Evolutionary conservation across 345 rosid species (phyloP), one percentile per base, ranked within the genome.

Genomic region (Citrus glauca): DNA sequence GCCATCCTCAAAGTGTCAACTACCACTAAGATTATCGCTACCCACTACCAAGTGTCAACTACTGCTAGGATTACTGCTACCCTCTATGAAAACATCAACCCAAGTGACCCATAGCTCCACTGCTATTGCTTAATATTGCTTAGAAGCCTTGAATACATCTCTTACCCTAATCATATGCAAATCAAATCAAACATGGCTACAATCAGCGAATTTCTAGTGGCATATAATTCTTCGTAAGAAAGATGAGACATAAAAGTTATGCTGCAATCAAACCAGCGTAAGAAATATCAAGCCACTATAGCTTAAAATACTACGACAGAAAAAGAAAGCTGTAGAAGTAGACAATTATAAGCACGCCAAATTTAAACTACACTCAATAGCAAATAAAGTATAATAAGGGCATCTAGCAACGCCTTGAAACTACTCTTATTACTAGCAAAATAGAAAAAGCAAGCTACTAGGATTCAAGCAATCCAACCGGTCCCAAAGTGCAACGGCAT

Each of bases 401-500:
- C 87, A 91, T 79, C 88, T 84, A 81, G 77, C 65, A 87, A 87
- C 16, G 88, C 89, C 90, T 82, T 72, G 79, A 85, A 85, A 87
- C 86, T 86, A 87, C 87, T 82, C 89, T 94, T 94, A 90, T 90
- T 93, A 80, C 88, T 87, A 86, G 86, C 83, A 89, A 91, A 91
- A 87, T 81, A 89, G 92, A 79, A 82, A 35, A 79, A 76, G 82
- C 88, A 87, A 87, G 81, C 90, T 84, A 88, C 83, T 82, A 74
- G 81, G 90, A 87, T 89, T 88, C 84, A 88, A 86, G 90, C 91
- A 88, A 85, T 82, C 91, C 92, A 88, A 89, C 94, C 90, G 22
- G 80, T 92, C 91, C 91, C 90, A 79, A 75, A 72, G 70, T 24
- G 81, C 79, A 79, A 78, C 63, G 63, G 68, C 84, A 74, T 84